A percentile compares a stretch with the other conserved stretches of the same genome.
Evolutionary conservation across 2,329 filamentous ascomycete species (phyloP).

Genomic region (Paecilomyces dactylethromorphus): DNA sequence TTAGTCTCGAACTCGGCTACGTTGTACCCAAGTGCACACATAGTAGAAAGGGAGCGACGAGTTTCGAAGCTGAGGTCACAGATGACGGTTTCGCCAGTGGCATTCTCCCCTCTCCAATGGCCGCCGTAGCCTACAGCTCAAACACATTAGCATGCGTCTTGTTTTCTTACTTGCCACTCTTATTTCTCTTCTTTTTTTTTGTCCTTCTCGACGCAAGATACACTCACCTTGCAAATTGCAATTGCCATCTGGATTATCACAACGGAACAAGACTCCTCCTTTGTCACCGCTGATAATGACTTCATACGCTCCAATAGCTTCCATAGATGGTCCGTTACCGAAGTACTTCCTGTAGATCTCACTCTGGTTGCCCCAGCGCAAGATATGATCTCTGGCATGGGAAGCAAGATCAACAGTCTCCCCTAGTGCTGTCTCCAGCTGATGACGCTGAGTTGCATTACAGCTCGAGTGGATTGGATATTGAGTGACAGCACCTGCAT

Average conservation of each 20-base stretch:
- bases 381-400: constrained; percentile 56
- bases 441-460: constrained; percentile 54
- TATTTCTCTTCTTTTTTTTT: background rate
- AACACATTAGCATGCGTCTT: too few species aligned
- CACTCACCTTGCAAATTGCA: constrained; percentile 47
- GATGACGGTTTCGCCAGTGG: constrained; percentile 62
- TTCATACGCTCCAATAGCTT: constrained; percentile 57
- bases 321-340: constrained; percentile 51
- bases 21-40: constrained; percentile 59
- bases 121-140: constrained; percentile 52
- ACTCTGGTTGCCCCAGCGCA: constrained; percentile 47
- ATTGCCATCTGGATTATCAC: constrained; percentile 62
- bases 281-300: constrained; percentile 55
- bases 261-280: constrained; percentile 55
- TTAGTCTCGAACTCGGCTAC: constrained; percentile 52
- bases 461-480: constrained; percentile 59
- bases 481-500: constrained; percentile 30
- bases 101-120: constrained; percentile 62
- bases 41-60: constrained; percentile 50
- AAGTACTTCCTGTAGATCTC: constrained; percentile 62
- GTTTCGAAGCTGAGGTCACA: constrained; percentile 56
- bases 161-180: background rate
- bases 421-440: constrained; percentile 51
- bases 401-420: constrained; percentile 53
- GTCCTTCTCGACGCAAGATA: background rate